Conservation (phyloP, 1,284 basidiomycete genomes). For the Apiotrichum gamsii region DNA sequence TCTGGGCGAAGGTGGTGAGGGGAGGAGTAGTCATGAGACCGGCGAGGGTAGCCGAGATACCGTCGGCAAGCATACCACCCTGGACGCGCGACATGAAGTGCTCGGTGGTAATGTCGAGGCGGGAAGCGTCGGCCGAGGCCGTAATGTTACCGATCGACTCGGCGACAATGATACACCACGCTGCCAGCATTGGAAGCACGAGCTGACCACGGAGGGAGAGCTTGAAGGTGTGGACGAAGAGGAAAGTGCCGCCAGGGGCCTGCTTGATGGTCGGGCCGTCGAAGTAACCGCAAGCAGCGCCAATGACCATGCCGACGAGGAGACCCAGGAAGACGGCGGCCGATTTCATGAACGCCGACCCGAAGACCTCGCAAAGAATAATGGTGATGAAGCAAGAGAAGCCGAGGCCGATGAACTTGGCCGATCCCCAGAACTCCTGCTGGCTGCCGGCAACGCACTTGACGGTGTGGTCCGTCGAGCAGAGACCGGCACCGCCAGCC, state of each 20-base stretch:
- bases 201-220: slow-evolving; percentile 26
- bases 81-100: slow-evolving; percentile 28
- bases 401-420: slow-evolving; percentile 26
- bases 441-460: slow-evolving; percentile 18
- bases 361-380: slow-evolving; percentile 28
- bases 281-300: slow-evolving; percentile 31
- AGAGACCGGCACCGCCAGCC: slow-evolving; percentile 28
- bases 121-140: slow-evolving; percentile 25
- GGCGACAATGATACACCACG: slow-evolving; percentile 30
- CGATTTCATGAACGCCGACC: slow-evolving; percentile 35
- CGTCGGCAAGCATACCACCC: slow-evolving; percentile 34
- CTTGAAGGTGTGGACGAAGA: slow-evolving; percentile 28
- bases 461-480: slow-evolving; percentile 24
- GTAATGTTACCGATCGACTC: slow-evolving; percentile 35
- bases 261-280: slow-evolving; percentile 17
- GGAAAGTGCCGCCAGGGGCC: slow-evolving; percentile 28
- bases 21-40: slow-evolving; percentile 31
- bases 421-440: slow-evolving; percentile 25
- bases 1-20: slow-evolving; percentile 35
- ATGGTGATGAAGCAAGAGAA: slow-evolving; percentile 25
- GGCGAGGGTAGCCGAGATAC: slow-evolving; percentile 26
- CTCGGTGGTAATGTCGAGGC: slow-evolving; percentile 21
- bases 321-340: slow-evolving; percentile 35
- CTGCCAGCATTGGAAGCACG: slow-evolving; percentile 30
- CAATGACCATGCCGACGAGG: slow-evolving; percentile 28